These are phyloP conservation scores for Paramecium bursaria DNA, from an alignment of 73 alveolate species.

Conservation along the genomic window DNA sequence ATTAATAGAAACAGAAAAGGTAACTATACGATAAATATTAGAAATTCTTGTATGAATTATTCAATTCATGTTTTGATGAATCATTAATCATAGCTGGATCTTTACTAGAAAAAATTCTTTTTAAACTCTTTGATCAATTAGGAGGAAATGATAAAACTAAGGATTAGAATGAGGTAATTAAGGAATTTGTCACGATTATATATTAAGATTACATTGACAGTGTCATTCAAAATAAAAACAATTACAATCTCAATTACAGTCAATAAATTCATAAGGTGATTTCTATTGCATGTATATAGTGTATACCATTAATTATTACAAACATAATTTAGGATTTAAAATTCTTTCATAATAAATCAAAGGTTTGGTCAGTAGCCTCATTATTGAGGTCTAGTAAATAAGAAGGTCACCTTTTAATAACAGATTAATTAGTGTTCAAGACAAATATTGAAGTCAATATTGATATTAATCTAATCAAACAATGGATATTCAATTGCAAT, in stretches of 20 bases:
- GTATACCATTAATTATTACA: not conserved
- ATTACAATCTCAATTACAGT: slow-evolving; percentile 11
- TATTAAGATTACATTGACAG: slow-evolving; percentile 22
- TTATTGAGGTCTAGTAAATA: not conserved
- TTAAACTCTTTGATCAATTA: not conserved
- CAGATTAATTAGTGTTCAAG: not conserved
- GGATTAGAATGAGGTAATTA: not conserved
- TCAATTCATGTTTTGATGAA: slow-evolving; percentile 53
- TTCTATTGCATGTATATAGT: not conserved
- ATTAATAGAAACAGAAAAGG: not conserved
- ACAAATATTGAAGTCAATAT: not conserved
- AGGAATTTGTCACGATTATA: not conserved
- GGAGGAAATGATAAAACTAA: slow-evolving; percentile 12
- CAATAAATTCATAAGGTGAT: slow-evolving; percentile 21
- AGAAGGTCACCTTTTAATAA: not conserved
- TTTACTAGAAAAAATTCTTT: not conserved
- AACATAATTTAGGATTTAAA: not conserved
- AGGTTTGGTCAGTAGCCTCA: slow-evolving; percentile 44
- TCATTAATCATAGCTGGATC: slow-evolving; percentile 36
- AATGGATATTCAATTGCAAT: slow-evolving; percentile 38
- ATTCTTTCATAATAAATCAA: not conserved
- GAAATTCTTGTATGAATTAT: slow-evolving; percentile 36
- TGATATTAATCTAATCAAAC: not conserved
- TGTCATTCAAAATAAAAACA: not conserved
- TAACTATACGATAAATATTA: not conserved